Base-by-base conservation (phyloP, 208 protist species). In the Naegleria lovaniensis region DNA sequence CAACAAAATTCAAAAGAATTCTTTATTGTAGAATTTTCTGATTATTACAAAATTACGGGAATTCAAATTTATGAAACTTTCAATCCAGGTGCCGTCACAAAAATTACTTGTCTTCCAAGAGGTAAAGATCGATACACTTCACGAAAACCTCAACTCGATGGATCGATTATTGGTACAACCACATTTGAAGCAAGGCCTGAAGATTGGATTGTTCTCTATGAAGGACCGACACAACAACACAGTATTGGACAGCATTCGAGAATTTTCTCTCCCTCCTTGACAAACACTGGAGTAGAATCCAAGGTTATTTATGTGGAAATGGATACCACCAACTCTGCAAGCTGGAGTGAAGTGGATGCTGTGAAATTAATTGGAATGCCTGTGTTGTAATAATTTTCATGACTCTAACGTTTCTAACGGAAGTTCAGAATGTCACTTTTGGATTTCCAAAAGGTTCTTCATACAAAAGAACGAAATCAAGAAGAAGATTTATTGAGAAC, bases 61-160 rank as follows among this genome's bases (percentile, higher is more conserved):
- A 36, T 79, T 2, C 29, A 36, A 36, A 48, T 86, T 86, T 86
- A 51, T 86, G 85, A 88, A 88, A 88, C 85, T 7, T 59, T 58
- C 19, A 19, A 39, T 36, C 85, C 85, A 52, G 85, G 85, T n/a
- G 39, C 41, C 15, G 41, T 88, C 6, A 19, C 16, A 22, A 58
- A 25, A 33, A 58, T 88, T 29, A 36, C 6, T 16, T 39, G 19
- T 88, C 33, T 88, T 36, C 67, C 67, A 79, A 79, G 16, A 36
- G 67, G 67, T 36, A 79, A 79, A 36, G 67, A 79, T 9, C 25
- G 25, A 13, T 79, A 79, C 29, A 29, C 13, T 4, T n/a, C 25
- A n/a, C 0, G 25, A 75, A 25, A 79, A 67, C 55, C 11, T 29
- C 19, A 29, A 67, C 19, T 79, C 29, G 29, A 79, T 79, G 29